These are phyloP conservation scores for Colletotrichum abscissum DNA, from an alignment of 2,329 filamentous ascomycete species.

Conservation along the genomic window DNA sequence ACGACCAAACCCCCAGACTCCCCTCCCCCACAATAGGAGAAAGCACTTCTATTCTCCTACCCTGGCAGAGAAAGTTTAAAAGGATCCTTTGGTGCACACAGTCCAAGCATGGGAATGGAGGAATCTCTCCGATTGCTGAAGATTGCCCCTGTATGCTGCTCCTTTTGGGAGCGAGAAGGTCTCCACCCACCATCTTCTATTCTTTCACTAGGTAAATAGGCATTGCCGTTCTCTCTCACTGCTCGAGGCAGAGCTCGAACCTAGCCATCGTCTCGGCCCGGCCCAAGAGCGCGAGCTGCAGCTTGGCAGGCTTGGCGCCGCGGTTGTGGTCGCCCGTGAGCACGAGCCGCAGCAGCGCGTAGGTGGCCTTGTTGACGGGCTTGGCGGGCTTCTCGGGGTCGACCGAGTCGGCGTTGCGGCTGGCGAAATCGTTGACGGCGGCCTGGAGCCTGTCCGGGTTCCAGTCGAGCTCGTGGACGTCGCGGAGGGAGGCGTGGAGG, in stretches of 20 bases:
- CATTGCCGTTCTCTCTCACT: background rate
- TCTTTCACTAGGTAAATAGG: background rate
- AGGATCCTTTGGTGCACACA: background rate
- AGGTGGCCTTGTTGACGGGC: constrained; percentile 15
- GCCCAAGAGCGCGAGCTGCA: constrained; percentile 34
- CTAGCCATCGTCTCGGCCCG: constrained; percentile 31
- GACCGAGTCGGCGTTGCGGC: background rate
- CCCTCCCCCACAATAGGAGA: background rate
- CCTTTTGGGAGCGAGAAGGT: too few species aligned
- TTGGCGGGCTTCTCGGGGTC: constrained; percentile 2
- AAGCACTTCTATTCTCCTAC: background rate
- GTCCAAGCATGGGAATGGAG: background rate
- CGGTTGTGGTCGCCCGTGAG: constrained; percentile 28
- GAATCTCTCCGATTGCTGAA: background rate
- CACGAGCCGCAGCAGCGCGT: constrained; percentile 28
- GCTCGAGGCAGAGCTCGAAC: constrained; percentile 25
- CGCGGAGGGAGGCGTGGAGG: constrained; percentile 12
- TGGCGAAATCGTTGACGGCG: constrained; percentile 20
- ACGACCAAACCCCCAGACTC: background rate
- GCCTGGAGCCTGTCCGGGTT: constrained; percentile 21
- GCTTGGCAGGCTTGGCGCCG: constrained; percentile 36
- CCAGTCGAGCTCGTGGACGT: constrained; percentile 29
- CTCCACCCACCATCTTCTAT: background rate
- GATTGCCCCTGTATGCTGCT: background rate
- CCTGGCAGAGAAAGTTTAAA: background rate